Percentiles rank a stretch among this genome's conserved stretches.
Evolutionary conservation across 805 yeast genomes (phyloP).

Genomic region (Schwanniomyces occidentalis): DNA sequence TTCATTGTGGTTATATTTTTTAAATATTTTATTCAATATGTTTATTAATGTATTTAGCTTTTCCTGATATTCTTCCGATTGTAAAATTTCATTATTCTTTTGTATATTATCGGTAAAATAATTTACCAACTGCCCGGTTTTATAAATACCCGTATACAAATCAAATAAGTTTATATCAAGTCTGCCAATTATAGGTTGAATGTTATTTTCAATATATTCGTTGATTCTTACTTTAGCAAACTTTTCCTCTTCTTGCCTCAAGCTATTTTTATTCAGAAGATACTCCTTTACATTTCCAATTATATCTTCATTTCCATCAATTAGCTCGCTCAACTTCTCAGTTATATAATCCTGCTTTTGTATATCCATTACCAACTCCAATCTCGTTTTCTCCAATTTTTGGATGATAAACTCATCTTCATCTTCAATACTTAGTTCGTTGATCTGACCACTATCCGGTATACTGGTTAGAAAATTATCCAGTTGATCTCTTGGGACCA

Average conservation of each 20-base stretch:
- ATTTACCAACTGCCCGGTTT: conserved; percentile 6
- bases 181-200: conserved; percentile 13
- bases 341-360: conserved; percentile 37
- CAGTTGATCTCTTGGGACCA: conserved; percentile 17
- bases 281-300: conserved; percentile 33
- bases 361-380: conserved; percentile 35
- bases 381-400: conserved; percentile 28
- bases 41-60: conserved; percentile 15
- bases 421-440: conserved; percentile 2
- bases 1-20: background rate
- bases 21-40: conserved; percentile 14
- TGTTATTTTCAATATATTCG: conserved; percentile 10
- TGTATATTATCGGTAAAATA: conserved; percentile 4
- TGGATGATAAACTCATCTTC: conserved; percentile 16
- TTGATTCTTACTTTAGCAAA: conserved; percentile 11
- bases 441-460: too few relatives aligned
- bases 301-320: conserved; percentile 34
- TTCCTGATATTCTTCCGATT: conserved; percentile 16
- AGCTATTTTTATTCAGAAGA: conserved; percentile 21
- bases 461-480: too few relatives aligned
- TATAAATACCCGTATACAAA: conserved; percentile 9
- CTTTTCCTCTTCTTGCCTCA: conserved; percentile 15
- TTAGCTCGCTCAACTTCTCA: conserved; percentile 31
- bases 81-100: conserved; percentile 6
- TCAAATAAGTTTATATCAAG: conserved; percentile 15